Evolutionary conservation across 2,329 filamentous ascomycete species (phyloP), one percentile per base, ranked within the genome.

Genomic region (Penicillium sp.): DNA sequence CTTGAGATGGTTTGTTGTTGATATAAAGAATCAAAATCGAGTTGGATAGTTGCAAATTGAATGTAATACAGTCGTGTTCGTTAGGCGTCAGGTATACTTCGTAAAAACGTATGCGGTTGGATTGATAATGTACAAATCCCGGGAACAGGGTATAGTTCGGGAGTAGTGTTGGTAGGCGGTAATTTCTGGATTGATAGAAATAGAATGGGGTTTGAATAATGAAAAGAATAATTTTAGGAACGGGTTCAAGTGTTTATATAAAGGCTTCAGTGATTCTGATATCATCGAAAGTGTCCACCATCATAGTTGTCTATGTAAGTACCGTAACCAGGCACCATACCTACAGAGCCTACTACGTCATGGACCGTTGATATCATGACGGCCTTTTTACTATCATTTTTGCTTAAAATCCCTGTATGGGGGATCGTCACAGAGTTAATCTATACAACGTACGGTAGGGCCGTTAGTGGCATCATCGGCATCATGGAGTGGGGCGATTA

Each of bases 321-420:
- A 48, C 31, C n/a, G 12, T 45, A 40, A 50, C 42, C 59, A 61
- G 58, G 56, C 15, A 64, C 47, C 12, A 54, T 40, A 40, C 25
- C 19, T 25, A 48, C n/a, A 56, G 37, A 60, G 48, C 47, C 41
- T 38, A 57, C 61, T 63, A 66, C 65, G 65, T 67, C 65, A 67
- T 61, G 25, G 33, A 8, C 15, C 23, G 38, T 62, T 64, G 63
- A 65, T 67, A 67, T 66, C 65, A 66, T 65, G 21, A 54, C 37
- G 33, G 8, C 4, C 23, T 35, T 17, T 31, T 31, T n/a, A 3
- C 4, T 31, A n/a, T 51, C 31, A 31, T 15, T 38, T 49, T 25
- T 40, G 43, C 21, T 25, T 53, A 13, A 35, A 54, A 62, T 60
- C 50, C 62, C 48, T 54, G 52, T 29, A 59, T 17, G 7, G 25